These are phyloP conservation scores for Populus nigra DNA, from an alignment of 345 rosid genomes.

Conservation along the genomic window DNA sequence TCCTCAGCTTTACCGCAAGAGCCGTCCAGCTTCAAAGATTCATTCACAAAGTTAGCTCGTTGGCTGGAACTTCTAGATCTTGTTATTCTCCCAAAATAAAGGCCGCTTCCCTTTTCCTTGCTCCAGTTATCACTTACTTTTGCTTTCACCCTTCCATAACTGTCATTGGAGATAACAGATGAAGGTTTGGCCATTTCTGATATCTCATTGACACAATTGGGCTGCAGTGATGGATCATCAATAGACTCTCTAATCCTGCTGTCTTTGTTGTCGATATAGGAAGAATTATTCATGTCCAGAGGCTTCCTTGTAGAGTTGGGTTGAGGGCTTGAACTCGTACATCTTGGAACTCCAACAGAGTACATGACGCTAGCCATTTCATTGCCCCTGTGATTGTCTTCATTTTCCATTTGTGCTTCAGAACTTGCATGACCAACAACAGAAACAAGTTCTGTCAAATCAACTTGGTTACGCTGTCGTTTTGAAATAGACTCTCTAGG, in stretches of 20 bases:
- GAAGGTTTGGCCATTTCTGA: slow-evolving; percentile 21
- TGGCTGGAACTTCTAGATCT: slow-evolving; percentile 35
- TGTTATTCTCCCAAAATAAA: slow-evolving; percentile 27
- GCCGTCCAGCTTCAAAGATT: slow-evolving; percentile 12
- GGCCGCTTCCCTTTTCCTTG: slow-evolving; percentile 25
- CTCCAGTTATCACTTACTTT: slow-evolving; percentile 14
- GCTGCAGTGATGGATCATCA: slow-evolving; percentile 9
- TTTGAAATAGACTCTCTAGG: slow-evolving; percentile 20
- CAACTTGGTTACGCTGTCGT: slow-evolving; percentile 29
- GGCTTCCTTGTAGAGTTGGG: slow-evolving; percentile 22
- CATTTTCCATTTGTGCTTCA: slow-evolving; percentile 26
- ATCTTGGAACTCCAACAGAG: slow-evolving; percentile 35
- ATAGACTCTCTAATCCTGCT: slow-evolving; percentile 3
- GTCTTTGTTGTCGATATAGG: slow-evolving; percentile 19
- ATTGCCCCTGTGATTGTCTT: slow-evolving; percentile 25
- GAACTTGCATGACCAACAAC: slow-evolving; percentile 25
- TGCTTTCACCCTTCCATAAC: slow-evolving; percentile 26
- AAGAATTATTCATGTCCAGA: slow-evolving; percentile 19
- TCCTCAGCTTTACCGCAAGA: slow-evolving; percentile 12
- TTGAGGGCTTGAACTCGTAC: slow-evolving; percentile 29
- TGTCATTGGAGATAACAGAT: slow-evolving; percentile 23
- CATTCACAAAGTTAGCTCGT: slow-evolving; percentile 22
- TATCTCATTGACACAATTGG: slow-evolving; percentile 6
- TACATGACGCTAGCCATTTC: slow-evolving; percentile 26
- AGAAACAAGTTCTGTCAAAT: slow-evolving; percentile 23